Evolutionary conservation across 2,329 filamentous ascomycete species (phyloP).

Genomic region (Dichotomopilus funicola): DNA sequence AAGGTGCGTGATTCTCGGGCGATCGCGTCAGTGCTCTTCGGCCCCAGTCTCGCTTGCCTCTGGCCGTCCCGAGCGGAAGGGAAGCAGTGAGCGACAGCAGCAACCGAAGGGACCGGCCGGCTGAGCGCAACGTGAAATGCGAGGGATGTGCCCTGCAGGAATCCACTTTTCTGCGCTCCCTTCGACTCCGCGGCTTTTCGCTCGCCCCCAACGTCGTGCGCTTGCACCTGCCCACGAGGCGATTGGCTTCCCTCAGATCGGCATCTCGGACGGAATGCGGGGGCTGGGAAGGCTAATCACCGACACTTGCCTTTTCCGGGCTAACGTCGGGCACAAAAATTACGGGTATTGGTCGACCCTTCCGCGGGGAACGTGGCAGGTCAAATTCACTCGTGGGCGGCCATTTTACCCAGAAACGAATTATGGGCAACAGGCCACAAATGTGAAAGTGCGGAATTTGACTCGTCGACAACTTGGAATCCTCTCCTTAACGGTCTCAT

Average conservation of each 20-base stretch:
- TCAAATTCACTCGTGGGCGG: not conserved
- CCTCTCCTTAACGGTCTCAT: not conserved
- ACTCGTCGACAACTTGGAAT: not conserved
- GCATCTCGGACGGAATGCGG: conserved; percentile 26
- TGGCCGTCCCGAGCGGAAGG: not conserved
- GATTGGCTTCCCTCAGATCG: conserved; percentile 17
- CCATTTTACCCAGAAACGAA: not conserved
- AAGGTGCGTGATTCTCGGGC: conserved; percentile 2
- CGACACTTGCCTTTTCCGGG: conserved; percentile 23
- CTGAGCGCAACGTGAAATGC: not conserved
- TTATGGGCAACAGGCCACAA: not conserved
- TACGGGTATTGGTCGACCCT: conserved; percentile 18
- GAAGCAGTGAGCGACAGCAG: not conserved
- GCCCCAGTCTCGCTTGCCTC: not conserved
- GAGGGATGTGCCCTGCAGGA: not conserved
- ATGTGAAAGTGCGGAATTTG: not conserved
- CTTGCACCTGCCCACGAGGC: conserved; percentile 15
- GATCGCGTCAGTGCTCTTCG: conserved; percentile 11
- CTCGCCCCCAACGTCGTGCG: not conserved
- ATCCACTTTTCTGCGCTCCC: conserved; percentile 3
- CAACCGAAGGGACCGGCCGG: not conserved
- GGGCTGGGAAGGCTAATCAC: conserved; percentile 23
- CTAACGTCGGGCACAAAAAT: conserved; percentile 20
- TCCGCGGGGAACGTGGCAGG: conserved; percentile 6
- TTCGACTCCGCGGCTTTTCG: conserved; percentile 15